Conservation (phyloP, 2,329 filamentous ascomycete genomes). For the Atkinsonella texensis region DNA sequence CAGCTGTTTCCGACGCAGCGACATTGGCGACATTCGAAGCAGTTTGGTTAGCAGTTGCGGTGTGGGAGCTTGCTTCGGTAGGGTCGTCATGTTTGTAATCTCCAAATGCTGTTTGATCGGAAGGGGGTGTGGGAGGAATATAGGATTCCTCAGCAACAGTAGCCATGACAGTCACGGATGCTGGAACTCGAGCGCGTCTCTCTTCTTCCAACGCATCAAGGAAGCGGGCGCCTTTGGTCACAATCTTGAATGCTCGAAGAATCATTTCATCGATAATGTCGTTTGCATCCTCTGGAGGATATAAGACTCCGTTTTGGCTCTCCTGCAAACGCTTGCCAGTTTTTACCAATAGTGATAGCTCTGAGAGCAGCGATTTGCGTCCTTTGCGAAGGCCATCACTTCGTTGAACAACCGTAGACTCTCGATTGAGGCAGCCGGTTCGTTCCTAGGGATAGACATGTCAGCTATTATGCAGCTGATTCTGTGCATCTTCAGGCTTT, state of each 20-base stretch:
- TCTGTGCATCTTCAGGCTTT: neutral
- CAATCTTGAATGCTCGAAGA: conserved; percentile 83
- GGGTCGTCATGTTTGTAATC: conserved; percentile 18
- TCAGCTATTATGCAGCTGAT: conserved; percentile 5
- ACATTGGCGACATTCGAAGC: conserved; percentile 16
- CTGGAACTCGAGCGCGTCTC: conserved; percentile 33
- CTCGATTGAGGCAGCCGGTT: conserved; percentile 75
- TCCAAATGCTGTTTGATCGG: conserved; percentile 41
- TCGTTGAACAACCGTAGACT: conserved; percentile 61
- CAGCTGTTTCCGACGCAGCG: conserved; percentile 23
- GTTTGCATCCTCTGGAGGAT: conserved; percentile 48
- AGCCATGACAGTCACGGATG: conserved; percentile 47
- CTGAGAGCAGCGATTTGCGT: conserved; percentile 77
- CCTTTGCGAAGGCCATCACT: conserved; percentile 67
- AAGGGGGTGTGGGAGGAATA: conserved; percentile 51
- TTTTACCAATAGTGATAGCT: conserved; percentile 82
- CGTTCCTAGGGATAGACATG: conserved; percentile 51
- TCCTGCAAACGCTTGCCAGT: conserved; percentile 78
- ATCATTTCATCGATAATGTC: conserved; percentile 87
- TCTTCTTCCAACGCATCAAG: conserved; percentile 72
- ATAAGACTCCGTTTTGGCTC: conserved; percentile 39
- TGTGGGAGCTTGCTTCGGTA: conserved; percentile 29
- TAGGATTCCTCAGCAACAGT: conserved; percentile 46
- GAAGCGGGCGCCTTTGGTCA: conserved; percentile 83
- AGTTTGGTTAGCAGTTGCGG: conserved; percentile 18